Conservation (phyloP, 208 protist genomes). For the Trypanosoma lewisi region DNA sequence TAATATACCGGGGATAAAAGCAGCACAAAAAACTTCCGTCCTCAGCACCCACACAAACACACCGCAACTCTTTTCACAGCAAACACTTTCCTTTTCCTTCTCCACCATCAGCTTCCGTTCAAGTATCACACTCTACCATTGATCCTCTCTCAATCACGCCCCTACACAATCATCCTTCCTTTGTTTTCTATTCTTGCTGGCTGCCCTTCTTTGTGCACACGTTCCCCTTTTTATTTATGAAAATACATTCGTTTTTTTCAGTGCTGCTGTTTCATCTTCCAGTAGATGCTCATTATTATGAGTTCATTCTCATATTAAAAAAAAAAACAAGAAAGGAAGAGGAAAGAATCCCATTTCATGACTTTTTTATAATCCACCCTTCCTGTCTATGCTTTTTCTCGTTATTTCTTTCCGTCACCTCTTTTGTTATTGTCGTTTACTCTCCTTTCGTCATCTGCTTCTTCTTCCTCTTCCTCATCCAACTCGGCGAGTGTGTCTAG, state of each 20-base stretch:
- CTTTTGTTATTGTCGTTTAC: not conserved
- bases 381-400: not conserved
- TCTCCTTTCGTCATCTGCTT: conserved; percentile 31
- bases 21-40: not conserved
- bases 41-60: conserved; percentile 2
- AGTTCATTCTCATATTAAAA: too few species aligned
- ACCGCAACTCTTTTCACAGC: not conserved
- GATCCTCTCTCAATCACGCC: too few species aligned
- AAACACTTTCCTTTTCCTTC: not conserved
- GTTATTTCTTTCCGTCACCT: not conserved
- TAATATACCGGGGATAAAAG: not conserved
- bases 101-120: not conserved
- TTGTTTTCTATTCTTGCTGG: not conserved
- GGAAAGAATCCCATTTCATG: too few species aligned
- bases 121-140: too few species aligned
- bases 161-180: too few species aligned
- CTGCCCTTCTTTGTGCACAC: too few species aligned
- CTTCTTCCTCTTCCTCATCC: conserved; percentile 18
- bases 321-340: too few species aligned
- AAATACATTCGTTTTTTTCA: too few species aligned
- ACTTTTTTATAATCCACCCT: not conserved
- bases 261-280: too few species aligned
- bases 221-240: too few species aligned
- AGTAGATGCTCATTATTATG: too few species aligned
- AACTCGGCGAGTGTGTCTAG: conserved; percentile 30